Percentiles rank a stretch among this genome's conserved stretches.
Evolutionary conservation across 306 rosid species (phyloP).

Genomic region (Trifolium subterraneum): DNA sequence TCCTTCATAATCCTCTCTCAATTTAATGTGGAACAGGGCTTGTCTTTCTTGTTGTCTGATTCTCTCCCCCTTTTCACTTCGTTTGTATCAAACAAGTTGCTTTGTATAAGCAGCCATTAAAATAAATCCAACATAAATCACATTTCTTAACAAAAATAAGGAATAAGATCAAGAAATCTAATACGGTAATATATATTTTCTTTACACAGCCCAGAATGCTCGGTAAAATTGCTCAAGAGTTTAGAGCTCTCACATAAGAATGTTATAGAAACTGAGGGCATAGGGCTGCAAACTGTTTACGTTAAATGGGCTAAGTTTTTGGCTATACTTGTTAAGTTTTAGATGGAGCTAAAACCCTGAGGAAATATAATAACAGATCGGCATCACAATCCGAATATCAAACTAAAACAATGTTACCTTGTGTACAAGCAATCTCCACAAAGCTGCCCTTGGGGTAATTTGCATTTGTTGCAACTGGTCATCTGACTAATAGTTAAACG

Average conservation of each 20-base stretch:
- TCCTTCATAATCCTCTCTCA: no score
- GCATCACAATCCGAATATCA: slow-evolving; percentile 27
- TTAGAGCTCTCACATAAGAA: not conserved
- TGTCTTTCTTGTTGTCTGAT: not conserved
- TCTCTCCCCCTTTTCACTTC: not conserved
- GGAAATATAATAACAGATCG: not conserved
- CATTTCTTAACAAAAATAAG: not conserved
- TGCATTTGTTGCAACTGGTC: slow-evolving; percentile 68
- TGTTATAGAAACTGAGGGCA: slow-evolving; percentile 25
- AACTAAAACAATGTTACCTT: slow-evolving; percentile 56
- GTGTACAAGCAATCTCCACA: slow-evolving; percentile 91
- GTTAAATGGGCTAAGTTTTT: slow-evolving; percentile 15
- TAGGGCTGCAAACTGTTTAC: slow-evolving; percentile 26
- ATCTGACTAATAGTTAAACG: slow-evolving; percentile 62
- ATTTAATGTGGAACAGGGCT: not conserved
- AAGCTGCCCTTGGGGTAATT: slow-evolving; percentile 61
- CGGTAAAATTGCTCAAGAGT: not conserved
- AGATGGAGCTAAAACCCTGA: not conserved
- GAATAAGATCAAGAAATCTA: slow-evolving; percentile 2
- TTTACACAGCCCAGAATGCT: no score
- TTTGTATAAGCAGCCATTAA: not conserved
- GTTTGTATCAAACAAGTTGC: not conserved
- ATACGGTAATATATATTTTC: not conserved
- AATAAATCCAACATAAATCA: not conserved
- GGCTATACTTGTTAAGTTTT: slow-evolving; percentile 3